Evolutionary conservation across 306 rosid species (phyloP).

Genomic region (Rubus idaeus): DNA sequence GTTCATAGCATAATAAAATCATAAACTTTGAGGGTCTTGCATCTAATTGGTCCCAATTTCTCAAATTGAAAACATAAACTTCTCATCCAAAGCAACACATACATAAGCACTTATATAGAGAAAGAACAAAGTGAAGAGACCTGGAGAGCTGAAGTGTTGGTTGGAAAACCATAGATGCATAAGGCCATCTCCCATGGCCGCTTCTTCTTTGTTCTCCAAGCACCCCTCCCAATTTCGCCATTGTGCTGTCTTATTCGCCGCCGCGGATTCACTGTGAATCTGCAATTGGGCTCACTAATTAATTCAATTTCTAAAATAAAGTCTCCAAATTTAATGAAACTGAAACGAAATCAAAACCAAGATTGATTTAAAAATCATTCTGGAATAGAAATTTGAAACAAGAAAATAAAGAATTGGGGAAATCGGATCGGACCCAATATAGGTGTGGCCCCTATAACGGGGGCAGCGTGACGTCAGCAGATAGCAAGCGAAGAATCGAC

Average conservation of each 20-base stretch:
- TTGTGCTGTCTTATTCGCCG: slow-evolving; percentile 94
- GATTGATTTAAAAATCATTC: neutral
- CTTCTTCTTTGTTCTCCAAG: slow-evolving; percentile 73
- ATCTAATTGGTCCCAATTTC: neutral
- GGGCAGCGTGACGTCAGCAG: slow-evolving; percentile 76
- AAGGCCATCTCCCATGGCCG: slow-evolving; percentile 98
- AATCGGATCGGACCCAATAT: slow-evolving; percentile 61
- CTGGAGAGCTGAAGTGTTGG: slow-evolving; percentile 93
- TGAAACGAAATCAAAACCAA: neutral
- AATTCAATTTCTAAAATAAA: neutral
- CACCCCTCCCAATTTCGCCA: slow-evolving; percentile 90
- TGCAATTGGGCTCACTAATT: slow-evolving; percentile 16
- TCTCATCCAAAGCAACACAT: neutral
- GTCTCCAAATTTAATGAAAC: neutral
- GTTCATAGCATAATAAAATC: neutral
- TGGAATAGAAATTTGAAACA: neutral
- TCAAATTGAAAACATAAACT: neutral
- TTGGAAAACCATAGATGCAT: slow-evolving; percentile 91
- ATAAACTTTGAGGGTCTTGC: neutral
- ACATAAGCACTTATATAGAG: neutral
- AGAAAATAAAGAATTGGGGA: neutral
- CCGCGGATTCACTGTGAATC: slow-evolving; percentile 92
- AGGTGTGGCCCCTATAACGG: slow-evolving; percentile 85
- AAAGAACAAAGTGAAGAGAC: slow-evolving; percentile 28
- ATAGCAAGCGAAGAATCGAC: slow-evolving; percentile 80